Base-by-base conservation (phyloP, 352 stramenopile species). In the Blastocystis sp. region DNA sequence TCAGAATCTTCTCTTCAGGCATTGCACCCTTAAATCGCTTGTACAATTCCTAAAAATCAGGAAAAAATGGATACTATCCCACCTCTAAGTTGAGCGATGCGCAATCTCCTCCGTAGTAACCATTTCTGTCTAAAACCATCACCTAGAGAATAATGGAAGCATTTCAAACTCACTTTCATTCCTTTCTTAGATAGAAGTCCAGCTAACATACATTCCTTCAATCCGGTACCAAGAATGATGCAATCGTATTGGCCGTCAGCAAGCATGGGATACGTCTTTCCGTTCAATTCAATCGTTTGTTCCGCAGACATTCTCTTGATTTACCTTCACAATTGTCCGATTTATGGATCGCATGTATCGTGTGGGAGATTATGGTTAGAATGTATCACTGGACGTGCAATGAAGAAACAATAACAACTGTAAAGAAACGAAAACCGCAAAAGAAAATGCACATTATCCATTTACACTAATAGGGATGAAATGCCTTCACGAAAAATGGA, bases 121-220 rank as follows among this genome's bases (percentile, higher is more conserved):
- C 92, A 91, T 99, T 99, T 78, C 96, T 94, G 91, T 99, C 97
- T 58, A 99, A 92, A 76, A 98, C 95, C 59, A 99, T 93, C 17
- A 87, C 70, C 70, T 81, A 60, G 22, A 17, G 27, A 15, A 42
- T 62, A 30, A 81, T 17, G n/a, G 22, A 60, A 37, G 27, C 59
- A 64, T 59, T 59, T n/a, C 24, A 64, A n/a, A 33, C 6, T 22
- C 19, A 81, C 90, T 91, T 98, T 98, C 92, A 96, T 96, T 90
- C 95, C 95, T 89, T 95, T 94, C 78, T 96, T 95, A 40, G 95
- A 95, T 56, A 99, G 91, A 58, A 99, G 92, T 17, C 97, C 97
- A 62, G 94, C 97, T 81, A 99, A 94, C 90, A 99, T 98, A 90
- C 97, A 99, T 92, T 99, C 97, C 92, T 99, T 99, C n/a, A 99